Percentiles rank a stretch among this genome's conserved stretches.
phyloP scores from a whole-genome alignment of 768 basidiomycete genomes.

The Fomitopsis serialis region DNA sequence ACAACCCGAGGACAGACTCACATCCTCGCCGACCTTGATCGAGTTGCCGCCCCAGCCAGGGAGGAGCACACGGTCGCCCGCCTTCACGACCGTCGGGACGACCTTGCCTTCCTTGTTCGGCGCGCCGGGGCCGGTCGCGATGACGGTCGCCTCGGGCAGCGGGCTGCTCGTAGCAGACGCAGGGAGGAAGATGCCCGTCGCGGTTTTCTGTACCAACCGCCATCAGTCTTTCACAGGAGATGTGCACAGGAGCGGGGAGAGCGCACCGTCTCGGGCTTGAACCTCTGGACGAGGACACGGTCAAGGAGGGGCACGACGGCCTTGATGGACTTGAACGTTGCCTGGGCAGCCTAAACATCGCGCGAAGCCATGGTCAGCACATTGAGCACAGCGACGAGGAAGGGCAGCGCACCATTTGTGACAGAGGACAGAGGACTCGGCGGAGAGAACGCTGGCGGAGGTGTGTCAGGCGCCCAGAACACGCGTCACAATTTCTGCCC shows the following conservation, averaged over 20 bases:
- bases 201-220: slow-evolving; percentile 75
- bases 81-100: slow-evolving; percentile 70
- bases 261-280: slow-evolving; percentile 92
- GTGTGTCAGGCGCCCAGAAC: not conserved
- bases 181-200: slow-evolving; percentile 93
- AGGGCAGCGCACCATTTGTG: not conserved
- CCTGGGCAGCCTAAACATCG: slow-evolving; percentile 86
- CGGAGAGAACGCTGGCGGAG: slow-evolving; percentile 1
- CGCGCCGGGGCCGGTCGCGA: slow-evolving; percentile 94
- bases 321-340: slow-evolving; percentile 95
- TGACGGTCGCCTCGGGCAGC: slow-evolving; percentile 95
- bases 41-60: slow-evolving; percentile 96
- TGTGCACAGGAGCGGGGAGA: not conserved
- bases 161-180: slow-evolving; percentile 78
- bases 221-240: too few species aligned
- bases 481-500: slow-evolving; percentile 7
- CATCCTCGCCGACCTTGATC: slow-evolving; percentile 97
- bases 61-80: slow-evolving; percentile 88
- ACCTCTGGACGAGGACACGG: slow-evolving; percentile 94
- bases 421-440: not conserved
- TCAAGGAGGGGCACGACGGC: slow-evolving; percentile 87
- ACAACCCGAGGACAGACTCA: slow-evolving; percentile 32
- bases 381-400: not conserved
- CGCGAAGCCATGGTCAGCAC: not conserved
- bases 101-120: slow-evolving; percentile 80